Conservation (phyloP, 805 yeast species). For the Yamadazyma kitorensis region DNA sequence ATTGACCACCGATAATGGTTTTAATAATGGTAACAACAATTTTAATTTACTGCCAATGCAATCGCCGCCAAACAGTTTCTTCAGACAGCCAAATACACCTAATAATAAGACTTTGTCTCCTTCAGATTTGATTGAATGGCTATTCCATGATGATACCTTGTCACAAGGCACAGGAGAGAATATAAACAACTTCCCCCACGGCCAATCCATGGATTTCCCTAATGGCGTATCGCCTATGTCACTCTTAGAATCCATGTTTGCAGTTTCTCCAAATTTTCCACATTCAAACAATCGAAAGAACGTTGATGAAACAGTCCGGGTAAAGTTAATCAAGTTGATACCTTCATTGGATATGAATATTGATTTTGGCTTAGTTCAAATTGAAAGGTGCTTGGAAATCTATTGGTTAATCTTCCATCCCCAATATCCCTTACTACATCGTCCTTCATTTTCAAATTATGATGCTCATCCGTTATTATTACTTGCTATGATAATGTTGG, state of each 20-base stretch:
- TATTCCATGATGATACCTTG: constrained; percentile 20
- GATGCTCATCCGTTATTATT: constrained; percentile 47
- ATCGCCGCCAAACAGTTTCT: neutral
- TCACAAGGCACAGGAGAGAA: neutral
- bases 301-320: constrained; percentile 14
- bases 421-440: constrained; percentile 57
- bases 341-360: constrained; percentile 15
- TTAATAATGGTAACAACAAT: no score
- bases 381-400: constrained; percentile 23
- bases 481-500: constrained; percentile 53
- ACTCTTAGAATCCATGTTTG: constrained; percentile 15
- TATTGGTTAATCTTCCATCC: constrained; percentile 60
- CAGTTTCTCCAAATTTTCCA: constrained; percentile 20
- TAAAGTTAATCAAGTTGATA: constrained; percentile 12
- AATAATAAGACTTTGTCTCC: constrained; percentile 18
- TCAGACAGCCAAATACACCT: constrained; percentile 1
- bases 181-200: constrained; percentile 1
- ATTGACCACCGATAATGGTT: no score
- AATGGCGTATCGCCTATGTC: constrained; percentile 19
- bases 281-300: constrained; percentile 14
- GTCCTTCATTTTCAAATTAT: constrained; percentile 51
- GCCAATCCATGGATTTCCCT: constrained; percentile 10
- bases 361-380: constrained; percentile 16
- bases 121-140: constrained; percentile 29
- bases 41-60: no score